Evolutionary conservation across 352 stramenopile species (phyloP), one percentile per base, ranked within the genome.

Genomic region (Phytophthora boehmeriae): DNA sequence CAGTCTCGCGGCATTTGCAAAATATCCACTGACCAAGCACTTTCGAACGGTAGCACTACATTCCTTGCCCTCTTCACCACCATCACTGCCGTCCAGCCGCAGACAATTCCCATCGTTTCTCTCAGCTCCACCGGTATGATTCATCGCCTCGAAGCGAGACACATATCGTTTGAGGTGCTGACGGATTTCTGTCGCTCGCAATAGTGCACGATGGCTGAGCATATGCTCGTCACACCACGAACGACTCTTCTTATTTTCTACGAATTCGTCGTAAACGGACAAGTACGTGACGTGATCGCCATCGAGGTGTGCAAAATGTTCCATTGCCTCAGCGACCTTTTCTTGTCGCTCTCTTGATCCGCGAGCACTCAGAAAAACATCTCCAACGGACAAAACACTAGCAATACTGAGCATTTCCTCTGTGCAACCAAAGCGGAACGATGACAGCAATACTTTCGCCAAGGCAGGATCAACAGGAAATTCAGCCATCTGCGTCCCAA

Each of bases 1-100:
- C 59, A 99, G 92, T 58, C 97, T 97, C 1, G 97, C 97, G 19
- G 87, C 95, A 59, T 99, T 98, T 63, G 97, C 97, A 61, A 99
- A 99, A 51, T 83, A 94, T 0, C 86, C 86, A 25, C 72, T 85
- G 25, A 81, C 79, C 49, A 94, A 61, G 32, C 83, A 91, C 58
- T 89, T 88, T 42, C 80, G 76, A 25, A 92, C 75, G 0, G 65
- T 34, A 17, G 51, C 57, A 51, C 57, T 73, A 9, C 70, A 65
- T 46, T 38, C 41, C 22, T 61, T 68, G 16, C 73, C 62, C 4
- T 74, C 73, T 8, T 53, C 41, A 6, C 66, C 59, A 10, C 75
- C 34, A 41, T 25, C 17, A 36, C 19, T 60, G 16, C 17, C 44
- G 9, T 42, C 17, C 2, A 70, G 27, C 13, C 42, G 28, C 19